Base-by-base conservation (phyloP, 2,329 filamentous ascomycete genomes). In the Shiraia sp. region DNA sequence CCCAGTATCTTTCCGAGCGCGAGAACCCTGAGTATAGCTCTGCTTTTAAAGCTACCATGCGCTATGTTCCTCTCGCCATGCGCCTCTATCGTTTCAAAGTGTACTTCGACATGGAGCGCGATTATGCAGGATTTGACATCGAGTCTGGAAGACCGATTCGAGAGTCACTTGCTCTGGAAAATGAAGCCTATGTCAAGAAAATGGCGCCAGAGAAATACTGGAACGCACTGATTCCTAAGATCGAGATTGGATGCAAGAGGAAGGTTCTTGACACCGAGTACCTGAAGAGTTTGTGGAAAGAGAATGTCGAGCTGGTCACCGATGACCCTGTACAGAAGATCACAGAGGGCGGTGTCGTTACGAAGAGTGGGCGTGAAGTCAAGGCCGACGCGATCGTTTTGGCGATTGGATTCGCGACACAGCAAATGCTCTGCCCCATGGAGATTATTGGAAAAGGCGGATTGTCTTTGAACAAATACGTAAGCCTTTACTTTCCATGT, bases 341-440 rank as follows among this genome's bases (percentile, higher is more conserved):
- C 23, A 69, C 62, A 0, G 60, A 64, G 10, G 41, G 44, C 10
- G 73, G 72, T 0, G 69, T 76, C 4, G 48, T 57, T 14, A 75
- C 73, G 8, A 57, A 53, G 26, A 66, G 61, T 17, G 74, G 73
- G 1, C 53, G 63, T 2, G 50, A 69, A 13, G 49, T 75, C 16
- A 40, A 60, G n/a, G 73, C 73, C 0, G 74, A 76, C 55, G 73
- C 63, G 3, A 75, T 79, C 39, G 57, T 79, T 7, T 65, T 78
- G 2, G 77, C 76, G 0, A 77, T 71, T 22, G 76, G 77, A 0
- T 79, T 78, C 32, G 66, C 74, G 31, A 77, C 76, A 1, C 70
- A 73, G 36, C 72, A 72, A 35, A 70, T 75, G 40, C 51, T 79
- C 4, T 72, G 66, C 24, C 75, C 74, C 0, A 71, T 79, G 62